Evolutionary conservation across 148 eudicot genomes (phyloP), one percentile per base, ranked within the genome.

Genomic region (Cornus kousa): DNA sequence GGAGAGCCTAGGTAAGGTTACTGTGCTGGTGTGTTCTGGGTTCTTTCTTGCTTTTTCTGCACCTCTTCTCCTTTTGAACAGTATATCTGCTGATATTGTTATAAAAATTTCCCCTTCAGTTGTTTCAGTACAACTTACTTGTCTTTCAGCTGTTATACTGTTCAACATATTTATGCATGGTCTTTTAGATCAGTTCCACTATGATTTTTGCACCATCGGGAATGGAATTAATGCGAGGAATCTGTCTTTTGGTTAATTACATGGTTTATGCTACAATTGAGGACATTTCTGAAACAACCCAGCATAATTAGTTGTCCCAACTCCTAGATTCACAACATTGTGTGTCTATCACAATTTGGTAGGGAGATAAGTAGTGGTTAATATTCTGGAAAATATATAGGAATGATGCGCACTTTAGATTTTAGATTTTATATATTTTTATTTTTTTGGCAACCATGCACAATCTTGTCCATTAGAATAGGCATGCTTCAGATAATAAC

Each of bases 1-100:
- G 70, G 97, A 83, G 73, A 88, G 91, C 80, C 76, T 96, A 73
- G 98, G 98, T 92, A 84, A 85, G 88, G 37, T 65, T 70, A 80
- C 53, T 14, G 74, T 64, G 68, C 1, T 65, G 23, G 19, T 62
- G 66, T 62, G 23, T 62, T 4, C 4, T 62, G 62, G 17, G 22
- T 62, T 62, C 19, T 19, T 62, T 62, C 66, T 17, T 62, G 22
- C 66, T n/a, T 62, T 17, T 62, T 4, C 19, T 13, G 17, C 59
- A 53, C 4, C 19, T 53, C 14, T 16, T 16, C 14, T 53, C 59
- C 59, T 16, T 53, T 53, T 12, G 48, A 43, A 43, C 8, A 43
- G 48, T 43, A 43, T 43, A 43, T 43, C 8, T 43, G 48, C 48
- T 43, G 48, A 43, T 43, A 43, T 43, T 43, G 48, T 6, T 43